phyloP scores from a whole-genome alignment of 164 flowering plant species.

The Vitis vinifera region ASM3070453v1 NC_081807.1:1765001-1765500 shows the following conservation, averaged over 20 bases:
- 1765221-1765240: constrained; percentile 53
- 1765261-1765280: constrained; percentile 65
- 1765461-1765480: constrained; percentile 26
- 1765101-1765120: background rate
- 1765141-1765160: constrained; percentile 82
- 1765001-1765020: too few species aligned
- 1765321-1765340: constrained; percentile 13
- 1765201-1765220: constrained; percentile 49
- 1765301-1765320: constrained; percentile 71
- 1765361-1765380: too few species aligned
- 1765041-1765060: too few species aligned
- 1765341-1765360: background rate
- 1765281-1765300: constrained; percentile 63
- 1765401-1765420: constrained; percentile 55
- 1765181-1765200: constrained; percentile 29
- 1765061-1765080: too few species aligned
- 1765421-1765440: constrained; percentile 64
- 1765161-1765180: constrained; percentile 50
- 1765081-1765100: too few species aligned
- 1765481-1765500: constrained; percentile 30
- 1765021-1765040: too few species aligned
- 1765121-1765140: constrained; percentile 37
- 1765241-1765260: constrained; percentile 57
- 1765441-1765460: constrained; percentile 56
- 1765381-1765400: too few species aligned